Conservation (phyloP, 225 moss, liverwort and hornwort genomes). For the Sphagnum tenellum region DNA sequence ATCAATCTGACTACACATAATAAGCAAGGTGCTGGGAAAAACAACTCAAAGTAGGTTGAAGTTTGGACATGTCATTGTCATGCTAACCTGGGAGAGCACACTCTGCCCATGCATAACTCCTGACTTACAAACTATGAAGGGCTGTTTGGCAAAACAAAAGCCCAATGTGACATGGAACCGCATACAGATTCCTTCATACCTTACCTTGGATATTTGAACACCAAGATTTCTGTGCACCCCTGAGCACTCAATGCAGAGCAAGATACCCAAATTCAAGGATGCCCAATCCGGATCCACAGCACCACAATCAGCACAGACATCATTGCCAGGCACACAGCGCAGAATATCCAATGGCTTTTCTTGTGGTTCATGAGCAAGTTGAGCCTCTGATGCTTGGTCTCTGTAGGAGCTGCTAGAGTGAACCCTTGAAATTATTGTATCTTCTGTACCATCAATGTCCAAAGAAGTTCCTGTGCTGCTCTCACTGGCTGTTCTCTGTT, state of each 20-base stretch:
- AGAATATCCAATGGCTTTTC: slow-evolving; percentile 73
- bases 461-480: slow-evolving; percentile 59
- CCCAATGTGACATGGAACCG: too few relatives aligned
- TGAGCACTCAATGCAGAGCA: slow-evolving; percentile 90
- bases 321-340: slow-evolving; percentile 68
- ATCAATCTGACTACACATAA: too few relatives aligned
- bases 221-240: slow-evolving; percentile 95
- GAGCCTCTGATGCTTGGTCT: slow-evolving; percentile 38
- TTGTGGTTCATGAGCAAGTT: slow-evolving; percentile 32
- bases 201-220: slow-evolving; percentile 80
- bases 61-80: too few relatives aligned
- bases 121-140: too few relatives aligned
- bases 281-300: slow-evolving; percentile 92
- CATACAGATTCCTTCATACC: too few relatives aligned
- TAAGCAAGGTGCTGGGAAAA: too few relatives aligned
- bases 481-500: slow-evolving; percentile 52
- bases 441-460: slow-evolving; percentile 44
- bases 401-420: slow-evolving; percentile 29
- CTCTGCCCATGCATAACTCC: too few relatives aligned
- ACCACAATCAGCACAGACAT: slow-evolving; percentile 86
- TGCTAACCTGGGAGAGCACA: too few relatives aligned
- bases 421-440: slow-evolving; percentile 26
- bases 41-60: too few relatives aligned
- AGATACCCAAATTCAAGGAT: slow-evolving; percentile 80
- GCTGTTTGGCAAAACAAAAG: too few relatives aligned